Evolutionary conservation across 192 early-diverging fungal species (phyloP), one percentile per base, ranked within the genome.

Genomic region (Martensiomyces pterosporus): DNA sequence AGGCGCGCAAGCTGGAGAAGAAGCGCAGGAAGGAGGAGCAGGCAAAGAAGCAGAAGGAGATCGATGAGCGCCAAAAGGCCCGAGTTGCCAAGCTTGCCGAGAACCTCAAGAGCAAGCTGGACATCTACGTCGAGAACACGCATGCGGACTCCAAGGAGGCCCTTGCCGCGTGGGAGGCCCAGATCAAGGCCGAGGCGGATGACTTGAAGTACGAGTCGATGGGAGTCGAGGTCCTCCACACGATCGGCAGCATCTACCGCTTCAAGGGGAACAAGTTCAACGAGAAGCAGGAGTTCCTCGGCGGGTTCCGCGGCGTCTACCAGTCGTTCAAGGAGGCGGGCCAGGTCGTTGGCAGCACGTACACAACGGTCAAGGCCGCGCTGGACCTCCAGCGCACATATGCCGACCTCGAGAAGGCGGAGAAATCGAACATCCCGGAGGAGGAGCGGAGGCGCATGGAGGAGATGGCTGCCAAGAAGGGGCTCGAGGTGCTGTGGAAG

Each of bases 341-440:
- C 10, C 91, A 97, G 60, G 91, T 94, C 21, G 79, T 96, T 42
- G 79, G 79, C 5, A 91, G 94, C 54, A 93, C 96, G 2, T 91
- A 94, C 22, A 84, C 87, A 16, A 96, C 92, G 14, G 75, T 99
- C 24, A 83, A 90, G 51, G 87, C 89, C 9, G 97, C 97, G 1
- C 78, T 94, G 54, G 94, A 99, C 67, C 71, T 97, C 26, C 93
- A 99, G 60, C 82, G 84, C 37, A 88, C 83, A 19, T 99, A 96
- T 66, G 72, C 76, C 8, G 88, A 94, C 71, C 75, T 99, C 16
- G 85, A 90, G 58, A 83, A 90, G 55, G 85, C 93, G 5, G 96
- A 99, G 47, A 84, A 93, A 62, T 85, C 85, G 52, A 85, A 83
- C 44, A 71, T 88, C 36, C 77, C 83, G 37, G 65, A 76, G 24